Evolutionary conservation across 2,329 filamentous ascomycete genomes (phyloP).

Genomic region (Colletotrichum chrysophilum): DNA sequence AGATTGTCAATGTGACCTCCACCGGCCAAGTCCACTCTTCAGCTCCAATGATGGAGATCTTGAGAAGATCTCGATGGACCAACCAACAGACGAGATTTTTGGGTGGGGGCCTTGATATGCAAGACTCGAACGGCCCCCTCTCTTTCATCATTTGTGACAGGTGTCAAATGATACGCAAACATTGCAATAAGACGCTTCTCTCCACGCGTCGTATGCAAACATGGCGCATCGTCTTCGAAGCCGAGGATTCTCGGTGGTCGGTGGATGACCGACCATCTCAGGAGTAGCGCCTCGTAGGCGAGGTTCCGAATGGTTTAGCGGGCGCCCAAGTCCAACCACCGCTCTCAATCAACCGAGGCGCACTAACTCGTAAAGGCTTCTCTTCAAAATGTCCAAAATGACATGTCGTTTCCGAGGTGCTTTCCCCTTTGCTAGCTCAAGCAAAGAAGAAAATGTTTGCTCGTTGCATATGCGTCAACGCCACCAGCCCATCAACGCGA

Average conservation of each 20-base stretch:
- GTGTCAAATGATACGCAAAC: neutral
- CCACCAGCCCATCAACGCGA: neutral
- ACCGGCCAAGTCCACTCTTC: neutral
- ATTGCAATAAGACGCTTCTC: neutral
- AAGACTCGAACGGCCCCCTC: neutral
- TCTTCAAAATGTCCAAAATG: neutral
- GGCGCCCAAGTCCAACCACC: neutral
- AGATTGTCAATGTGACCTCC: neutral
- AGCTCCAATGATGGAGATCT: conserved; percentile 4
- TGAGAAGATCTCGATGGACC: conserved; percentile 10
- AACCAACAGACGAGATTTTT: neutral
- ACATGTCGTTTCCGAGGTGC: neutral
- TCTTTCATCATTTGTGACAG: conserved; percentile 5
- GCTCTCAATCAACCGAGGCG: neutral
- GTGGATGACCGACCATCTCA: neutral
- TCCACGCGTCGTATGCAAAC: neutral
- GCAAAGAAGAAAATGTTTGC: neutral
- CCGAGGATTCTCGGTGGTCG: neutral
- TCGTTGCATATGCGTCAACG: neutral
- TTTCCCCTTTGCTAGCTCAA: neutral
- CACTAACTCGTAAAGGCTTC: neutral
- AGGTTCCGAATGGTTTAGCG: neutral
- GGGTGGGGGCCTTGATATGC: neutral
- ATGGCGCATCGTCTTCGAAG: neutral
- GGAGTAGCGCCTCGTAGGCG: neutral